These are phyloP conservation scores for Picochlorum sp. DNA, from an alignment of 139 green algal species.

Conservation along the genomic window DNA sequence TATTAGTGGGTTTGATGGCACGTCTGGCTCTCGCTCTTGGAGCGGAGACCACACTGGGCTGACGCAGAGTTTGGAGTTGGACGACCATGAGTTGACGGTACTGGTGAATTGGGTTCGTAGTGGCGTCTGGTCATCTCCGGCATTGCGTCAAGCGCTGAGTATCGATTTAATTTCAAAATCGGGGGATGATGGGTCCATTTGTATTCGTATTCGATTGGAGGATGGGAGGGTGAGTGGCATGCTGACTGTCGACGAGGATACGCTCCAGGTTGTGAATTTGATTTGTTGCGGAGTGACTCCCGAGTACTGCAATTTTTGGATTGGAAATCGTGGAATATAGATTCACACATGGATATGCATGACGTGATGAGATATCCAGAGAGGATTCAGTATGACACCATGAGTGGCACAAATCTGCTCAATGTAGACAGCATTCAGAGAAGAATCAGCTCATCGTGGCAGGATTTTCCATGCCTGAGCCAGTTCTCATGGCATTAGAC, in stretches of 20 bases:
- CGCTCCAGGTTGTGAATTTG: background rate
- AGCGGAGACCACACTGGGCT: background rate
- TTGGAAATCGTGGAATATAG: background rate
- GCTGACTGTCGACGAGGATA: background rate
- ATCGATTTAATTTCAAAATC: conserved; percentile 4
- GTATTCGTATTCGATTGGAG: background rate
- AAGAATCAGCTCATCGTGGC: no score
- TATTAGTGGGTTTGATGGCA: background rate
- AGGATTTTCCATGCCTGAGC: background rate
- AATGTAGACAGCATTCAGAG: no score
- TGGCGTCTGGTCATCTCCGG: conserved; percentile 21
- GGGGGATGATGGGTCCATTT: background rate
- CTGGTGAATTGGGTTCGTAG: conserved; percentile 24
- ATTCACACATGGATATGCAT: background rate
- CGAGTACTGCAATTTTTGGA: background rate
- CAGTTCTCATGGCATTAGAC: background rate
- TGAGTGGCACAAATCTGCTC: background rate
- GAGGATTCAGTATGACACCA: background rate
- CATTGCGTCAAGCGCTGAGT: background rate
- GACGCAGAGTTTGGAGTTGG: conserved; percentile 19
- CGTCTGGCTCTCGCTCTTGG: background rate
- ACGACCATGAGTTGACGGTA: conserved; percentile 24
- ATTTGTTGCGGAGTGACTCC: conserved; percentile 3
- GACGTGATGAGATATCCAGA: background rate
- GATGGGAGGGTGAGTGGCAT: conserved; percentile 1